These are phyloP conservation scores for Cytospora mali DNA, from an alignment of 2,329 filamentous ascomycete species.

Conservation along the genomic window DNA sequence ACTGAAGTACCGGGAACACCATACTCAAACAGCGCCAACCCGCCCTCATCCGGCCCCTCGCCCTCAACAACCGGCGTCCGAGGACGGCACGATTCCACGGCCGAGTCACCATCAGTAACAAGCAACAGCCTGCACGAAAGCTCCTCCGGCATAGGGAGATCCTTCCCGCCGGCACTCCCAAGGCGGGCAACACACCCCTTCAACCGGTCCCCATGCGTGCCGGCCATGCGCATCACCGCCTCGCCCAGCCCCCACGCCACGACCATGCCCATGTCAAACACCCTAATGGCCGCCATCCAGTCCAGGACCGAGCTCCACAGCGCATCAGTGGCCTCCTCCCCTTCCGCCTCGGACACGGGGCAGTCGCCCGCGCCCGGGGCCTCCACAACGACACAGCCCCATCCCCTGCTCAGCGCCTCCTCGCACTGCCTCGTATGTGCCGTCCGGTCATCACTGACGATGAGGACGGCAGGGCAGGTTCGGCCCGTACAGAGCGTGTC, in stretches of 20 bases:
- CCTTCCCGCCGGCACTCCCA: neutral
- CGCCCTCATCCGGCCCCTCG: neutral
- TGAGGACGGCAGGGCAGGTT: constrained; percentile 51
- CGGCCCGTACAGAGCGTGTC: constrained; percentile 34
- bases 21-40: constrained; percentile 11
- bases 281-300: constrained; percentile 54
- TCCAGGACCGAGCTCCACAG: constrained; percentile 64
- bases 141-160: neutral
- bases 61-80: constrained; percentile 12
- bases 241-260: constrained; percentile 54
- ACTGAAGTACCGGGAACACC: neutral
- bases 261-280: constrained; percentile 60
- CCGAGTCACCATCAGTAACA: constrained; percentile 1
- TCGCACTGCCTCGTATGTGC: constrained; percentile 63
- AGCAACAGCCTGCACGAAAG: constrained; percentile 6
- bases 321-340: constrained; percentile 55
- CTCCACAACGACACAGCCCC: constrained; percentile 64
- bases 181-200: neutral
- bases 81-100: neutral
- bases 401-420: constrained; percentile 64
- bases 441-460: constrained; percentile 64
- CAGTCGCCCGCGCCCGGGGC: constrained; percentile 70
- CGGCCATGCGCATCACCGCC: neutral
- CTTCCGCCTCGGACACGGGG: constrained; percentile 62
- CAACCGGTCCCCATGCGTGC: constrained; percentile 3